Conservation (phyloP, 768 basidiomycete species). For the Cantharellus anzutake region DNA sequence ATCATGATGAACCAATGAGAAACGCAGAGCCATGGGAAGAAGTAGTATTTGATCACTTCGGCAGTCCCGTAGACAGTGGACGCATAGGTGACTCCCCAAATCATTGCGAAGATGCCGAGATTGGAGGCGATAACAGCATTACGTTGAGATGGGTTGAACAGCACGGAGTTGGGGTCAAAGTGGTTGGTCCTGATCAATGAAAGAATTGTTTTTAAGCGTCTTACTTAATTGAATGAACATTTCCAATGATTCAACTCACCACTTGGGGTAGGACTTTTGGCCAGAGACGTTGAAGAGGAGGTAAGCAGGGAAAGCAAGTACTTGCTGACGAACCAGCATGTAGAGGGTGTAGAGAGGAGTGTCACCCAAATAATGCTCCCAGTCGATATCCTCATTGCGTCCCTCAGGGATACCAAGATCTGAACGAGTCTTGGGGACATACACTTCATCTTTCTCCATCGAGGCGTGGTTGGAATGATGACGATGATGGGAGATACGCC, state of each 20-base stretch:
- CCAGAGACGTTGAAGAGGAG: background rate
- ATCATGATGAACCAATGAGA: background rate
- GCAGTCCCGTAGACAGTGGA: background rate
- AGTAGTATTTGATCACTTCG: background rate
- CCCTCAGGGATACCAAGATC: constrained; percentile 4
- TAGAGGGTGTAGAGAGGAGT: background rate
- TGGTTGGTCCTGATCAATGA: background rate
- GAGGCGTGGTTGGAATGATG: background rate
- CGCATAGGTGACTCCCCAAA: background rate
- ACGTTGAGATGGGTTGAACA: background rate
- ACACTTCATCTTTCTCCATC: background rate
- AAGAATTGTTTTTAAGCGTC: background rate
- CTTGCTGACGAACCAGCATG: background rate
- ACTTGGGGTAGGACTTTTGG: background rate
- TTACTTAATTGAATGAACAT: background rate
- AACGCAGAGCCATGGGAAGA: background rate
- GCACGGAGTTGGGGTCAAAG: background rate
- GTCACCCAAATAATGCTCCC: background rate
- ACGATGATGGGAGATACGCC: background rate
- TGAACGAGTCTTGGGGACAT: background rate
- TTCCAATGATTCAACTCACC: background rate
- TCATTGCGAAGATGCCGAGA: background rate
- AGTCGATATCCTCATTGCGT: background rate
- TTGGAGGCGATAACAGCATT: background rate
- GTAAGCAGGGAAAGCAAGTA: background rate